Evolutionary conservation across 331 rosid genomes (phyloP).

Genomic region (Spiraea crenata): DNA sequence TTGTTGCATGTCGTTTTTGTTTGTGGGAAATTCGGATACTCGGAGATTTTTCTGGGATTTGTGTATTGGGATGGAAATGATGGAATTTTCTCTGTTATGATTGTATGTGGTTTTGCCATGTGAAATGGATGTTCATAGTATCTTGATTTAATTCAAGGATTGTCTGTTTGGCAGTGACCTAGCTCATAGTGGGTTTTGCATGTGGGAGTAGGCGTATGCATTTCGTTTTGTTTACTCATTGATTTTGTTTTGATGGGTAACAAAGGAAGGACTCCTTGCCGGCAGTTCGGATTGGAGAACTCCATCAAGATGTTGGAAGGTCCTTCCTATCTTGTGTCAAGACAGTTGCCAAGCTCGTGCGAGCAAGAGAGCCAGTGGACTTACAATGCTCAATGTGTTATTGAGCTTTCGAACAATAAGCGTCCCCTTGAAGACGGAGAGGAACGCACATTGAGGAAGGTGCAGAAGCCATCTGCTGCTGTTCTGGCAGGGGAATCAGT

Average conservation of each 20-base stretch:
- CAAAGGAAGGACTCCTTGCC: conserved; percentile 23
- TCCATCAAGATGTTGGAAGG: conserved; percentile 70
- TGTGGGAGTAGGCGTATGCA: conserved; percentile 13
- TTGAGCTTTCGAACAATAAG: conserved; percentile 48
- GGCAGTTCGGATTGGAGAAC: conserved; percentile 27
- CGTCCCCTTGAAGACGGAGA: conserved; percentile 40
- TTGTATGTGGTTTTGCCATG: background rate
- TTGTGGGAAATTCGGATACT: conserved; percentile 17
- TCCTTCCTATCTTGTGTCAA: conserved; percentile 68
- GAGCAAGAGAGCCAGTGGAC: conserved; percentile 76
- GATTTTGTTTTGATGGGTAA: conserved; percentile 23
- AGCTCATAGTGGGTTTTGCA: conserved; percentile 13
- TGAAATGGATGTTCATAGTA: conserved; percentile 23
- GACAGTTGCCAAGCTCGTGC: conserved; percentile 69
- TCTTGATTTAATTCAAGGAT: conserved; percentile 26
- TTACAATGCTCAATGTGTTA: conserved; percentile 45
- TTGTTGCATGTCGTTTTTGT: conserved; percentile 36
- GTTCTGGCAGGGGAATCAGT: conserved; percentile 17
- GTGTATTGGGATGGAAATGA: background rate
- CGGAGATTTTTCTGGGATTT: conserved; percentile 12
- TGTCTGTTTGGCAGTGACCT: background rate
- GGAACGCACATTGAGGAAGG: conserved; percentile 34
- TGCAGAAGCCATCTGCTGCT: conserved; percentile 22
- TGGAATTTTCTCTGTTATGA: conserved; percentile 5
- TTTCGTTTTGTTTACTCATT: conserved; percentile 13